Evolutionary conservation across 1,139 yeast species (phyloP).

Genomic region (Zygosaccharomyces pseudobailii): DNA sequence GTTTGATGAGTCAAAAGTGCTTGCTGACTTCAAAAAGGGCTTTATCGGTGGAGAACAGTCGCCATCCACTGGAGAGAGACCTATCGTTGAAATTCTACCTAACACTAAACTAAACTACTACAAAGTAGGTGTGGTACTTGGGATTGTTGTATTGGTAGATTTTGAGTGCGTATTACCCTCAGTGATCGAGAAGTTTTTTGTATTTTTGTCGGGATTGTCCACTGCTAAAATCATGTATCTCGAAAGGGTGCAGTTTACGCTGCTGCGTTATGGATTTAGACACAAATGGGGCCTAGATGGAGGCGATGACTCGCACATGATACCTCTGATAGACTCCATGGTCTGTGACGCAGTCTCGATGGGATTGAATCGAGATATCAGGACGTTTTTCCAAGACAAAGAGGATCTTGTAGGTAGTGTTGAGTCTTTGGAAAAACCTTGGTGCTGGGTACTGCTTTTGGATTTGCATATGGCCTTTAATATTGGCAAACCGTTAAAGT

Average conservation of each 20-base stretch:
- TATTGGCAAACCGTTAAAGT: constrained; percentile 29
- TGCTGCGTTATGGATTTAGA: constrained; percentile 22
- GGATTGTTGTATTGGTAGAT: constrained; percentile 11
- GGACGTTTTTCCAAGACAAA: constrained; percentile 19
- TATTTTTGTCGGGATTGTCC: constrained; percentile 15
- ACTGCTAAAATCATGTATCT: constrained; percentile 17
- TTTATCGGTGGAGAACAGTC: constrained; percentile 9
- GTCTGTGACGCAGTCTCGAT: constrained; percentile 26
- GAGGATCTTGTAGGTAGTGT: constrained; percentile 21
- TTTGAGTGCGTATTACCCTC: constrained; percentile 3
- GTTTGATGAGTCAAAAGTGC: constrained; percentile 10
- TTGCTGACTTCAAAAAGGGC: constrained; percentile 9
- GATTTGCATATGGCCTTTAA: constrained; percentile 31
- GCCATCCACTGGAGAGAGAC: constrained; percentile 12
- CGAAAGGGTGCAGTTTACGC: constrained; percentile 23
- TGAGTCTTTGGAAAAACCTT: constrained; percentile 24
- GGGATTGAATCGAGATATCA: constrained; percentile 33
- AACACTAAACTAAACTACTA: constrained; percentile 16
- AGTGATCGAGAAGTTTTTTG: constrained; percentile 18
- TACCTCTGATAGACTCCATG: constrained; percentile 20
- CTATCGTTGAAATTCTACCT: constrained; percentile 12
- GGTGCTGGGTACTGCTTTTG: constrained; percentile 28
- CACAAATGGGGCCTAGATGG: constrained; percentile 21
- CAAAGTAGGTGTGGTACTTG: constrained; percentile 17
- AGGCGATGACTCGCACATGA: constrained; percentile 29